phyloP scores from a whole-genome alignment of 768 basidiomycete species.

The Bullera alba region DNA sequence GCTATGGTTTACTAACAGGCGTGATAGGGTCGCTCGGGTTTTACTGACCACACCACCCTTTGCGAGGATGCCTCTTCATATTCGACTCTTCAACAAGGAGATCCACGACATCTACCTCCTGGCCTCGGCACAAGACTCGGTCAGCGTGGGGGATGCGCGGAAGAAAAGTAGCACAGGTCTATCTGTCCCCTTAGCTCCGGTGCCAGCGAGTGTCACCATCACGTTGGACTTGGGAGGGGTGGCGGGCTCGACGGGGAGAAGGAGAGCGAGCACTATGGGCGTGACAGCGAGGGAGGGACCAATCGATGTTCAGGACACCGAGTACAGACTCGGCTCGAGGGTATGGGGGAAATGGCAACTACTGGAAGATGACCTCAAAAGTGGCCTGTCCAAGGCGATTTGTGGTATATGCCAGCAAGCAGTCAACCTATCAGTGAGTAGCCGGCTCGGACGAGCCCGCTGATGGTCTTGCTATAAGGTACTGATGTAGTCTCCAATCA shows the following conservation, averaged over 20 bases:
- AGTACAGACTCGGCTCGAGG: constrained; percentile 11
- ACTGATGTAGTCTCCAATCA: neutral
- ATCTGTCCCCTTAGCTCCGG: constrained; percentile 2
- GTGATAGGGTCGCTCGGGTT: constrained; percentile 52
- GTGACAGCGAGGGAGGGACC: constrained; percentile 20
- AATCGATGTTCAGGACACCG: constrained; percentile 42
- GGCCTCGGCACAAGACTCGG: constrained; percentile 28
- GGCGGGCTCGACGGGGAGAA: constrained; percentile 23
- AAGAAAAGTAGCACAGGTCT: neutral
- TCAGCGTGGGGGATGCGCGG: neutral
- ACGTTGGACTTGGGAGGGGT: constrained; percentile 38
- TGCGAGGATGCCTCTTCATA: constrained; percentile 63
- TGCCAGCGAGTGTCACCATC: constrained; percentile 12
- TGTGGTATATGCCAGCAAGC: too few relatives aligned
- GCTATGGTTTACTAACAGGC: neutral
- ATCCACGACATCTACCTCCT: constrained; percentile 58
- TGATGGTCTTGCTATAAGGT: constrained; percentile 24
- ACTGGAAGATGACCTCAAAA: too few relatives aligned
- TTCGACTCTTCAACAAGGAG: constrained; percentile 65
- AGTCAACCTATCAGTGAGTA: too few relatives aligned
- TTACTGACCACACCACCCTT: constrained; percentile 66
- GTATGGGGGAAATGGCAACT: constrained; percentile 35
- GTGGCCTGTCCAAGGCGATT: too few relatives aligned
- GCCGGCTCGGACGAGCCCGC: too few relatives aligned
- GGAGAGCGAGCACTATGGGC: constrained; percentile 17